These are phyloP conservation scores for Haplosporangium sp. DNA, from an alignment of 371 early-diverging fungal species.

Conservation along the genomic window DNA sequence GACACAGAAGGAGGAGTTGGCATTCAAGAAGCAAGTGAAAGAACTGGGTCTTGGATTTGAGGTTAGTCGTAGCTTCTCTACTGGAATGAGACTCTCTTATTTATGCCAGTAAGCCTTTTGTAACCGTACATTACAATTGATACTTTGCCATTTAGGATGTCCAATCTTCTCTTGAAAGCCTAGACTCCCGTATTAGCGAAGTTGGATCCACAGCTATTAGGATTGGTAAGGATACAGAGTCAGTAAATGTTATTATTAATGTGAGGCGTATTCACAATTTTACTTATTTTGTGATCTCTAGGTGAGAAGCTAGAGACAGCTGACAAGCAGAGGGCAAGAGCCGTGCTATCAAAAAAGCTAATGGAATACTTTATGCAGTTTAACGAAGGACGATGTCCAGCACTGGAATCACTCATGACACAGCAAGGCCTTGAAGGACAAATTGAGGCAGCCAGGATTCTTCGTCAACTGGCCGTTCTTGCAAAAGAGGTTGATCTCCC, in stretches of 20 bases:
- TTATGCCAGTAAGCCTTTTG: too few species aligned
- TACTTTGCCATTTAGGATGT: conserved; percentile 68
- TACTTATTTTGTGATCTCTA: conserved; percentile 15
- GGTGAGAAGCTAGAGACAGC: conserved; percentile 95
- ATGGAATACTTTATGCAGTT: conserved; percentile 93
- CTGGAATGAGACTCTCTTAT: too few species aligned
- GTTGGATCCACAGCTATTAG: conserved; percentile 96
- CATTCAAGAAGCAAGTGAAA: conserved; percentile 77
- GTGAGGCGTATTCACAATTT: background rate
- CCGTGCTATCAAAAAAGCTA: conserved; percentile 90
- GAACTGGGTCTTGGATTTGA: conserved; percentile 80
- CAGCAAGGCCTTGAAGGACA: conserved; percentile 88
- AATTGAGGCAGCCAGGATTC: conserved; percentile 89
- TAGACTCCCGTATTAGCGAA: conserved; percentile 90
- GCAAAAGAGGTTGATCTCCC: conserved; percentile 91
- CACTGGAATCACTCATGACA: conserved; percentile 79
- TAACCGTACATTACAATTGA: background rate
- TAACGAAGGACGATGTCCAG: conserved; percentile 76
- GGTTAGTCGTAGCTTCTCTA: conserved; percentile 54
- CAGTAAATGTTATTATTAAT: background rate
- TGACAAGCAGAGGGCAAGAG: conserved; percentile 89
- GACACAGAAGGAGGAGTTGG: conserved; percentile 77
- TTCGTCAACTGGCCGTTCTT: conserved; percentile 86
- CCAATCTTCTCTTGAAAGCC: conserved; percentile 81
- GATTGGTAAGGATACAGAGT: conserved; percentile 70